These are phyloP conservation scores for Phytopythium kandeliae DNA, from an alignment of 352 stramenopile species.

Conservation along the genomic window DNA sequence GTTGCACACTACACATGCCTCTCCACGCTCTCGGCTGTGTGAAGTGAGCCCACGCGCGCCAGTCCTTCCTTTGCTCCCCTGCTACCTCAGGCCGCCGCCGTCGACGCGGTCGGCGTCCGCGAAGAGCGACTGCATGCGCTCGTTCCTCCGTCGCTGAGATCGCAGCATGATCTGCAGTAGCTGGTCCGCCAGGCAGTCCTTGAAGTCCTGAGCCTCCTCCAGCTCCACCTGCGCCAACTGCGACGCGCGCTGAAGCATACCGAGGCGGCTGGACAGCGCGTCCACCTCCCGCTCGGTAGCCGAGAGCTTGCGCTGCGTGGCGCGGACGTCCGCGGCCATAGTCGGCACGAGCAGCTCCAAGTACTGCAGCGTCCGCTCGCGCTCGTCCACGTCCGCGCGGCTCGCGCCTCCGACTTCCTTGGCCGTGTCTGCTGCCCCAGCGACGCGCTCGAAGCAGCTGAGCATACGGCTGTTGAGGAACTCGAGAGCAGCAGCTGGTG, in stretches of 20 bases:
- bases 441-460: conserved; percentile 53
- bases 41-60: too few species aligned
- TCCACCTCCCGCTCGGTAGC: conserved; percentile 37
- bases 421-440: conserved; percentile 2
- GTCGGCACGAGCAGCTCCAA: conserved; percentile 63
- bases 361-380: conserved; percentile 50
- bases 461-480: conserved; percentile 59
- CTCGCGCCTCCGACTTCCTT: conserved; percentile 9
- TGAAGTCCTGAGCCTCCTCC: conserved; percentile 69
- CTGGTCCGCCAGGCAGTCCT: conserved; percentile 68
- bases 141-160: conserved; percentile 65
- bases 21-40: too few species aligned
- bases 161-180: conserved; percentile 67
- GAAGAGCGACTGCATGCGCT: conserved; percentile 73
- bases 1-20: too few species aligned
- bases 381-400: conserved; percentile 27
- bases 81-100: too few species aligned
- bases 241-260: conserved; percentile 27
- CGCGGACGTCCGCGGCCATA: conserved; percentile 37
- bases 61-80: too few species aligned
- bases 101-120: conserved; percentile 34
- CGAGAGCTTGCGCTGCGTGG: conserved; percentile 40
- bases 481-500: conserved; percentile 28
- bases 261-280: conserved; percentile 25
- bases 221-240: conserved; percentile 63